Base-by-base conservation (phyloP, 2,329 filamentous ascomycete genomes). In the Pseudodiploospora longispora region DNA sequence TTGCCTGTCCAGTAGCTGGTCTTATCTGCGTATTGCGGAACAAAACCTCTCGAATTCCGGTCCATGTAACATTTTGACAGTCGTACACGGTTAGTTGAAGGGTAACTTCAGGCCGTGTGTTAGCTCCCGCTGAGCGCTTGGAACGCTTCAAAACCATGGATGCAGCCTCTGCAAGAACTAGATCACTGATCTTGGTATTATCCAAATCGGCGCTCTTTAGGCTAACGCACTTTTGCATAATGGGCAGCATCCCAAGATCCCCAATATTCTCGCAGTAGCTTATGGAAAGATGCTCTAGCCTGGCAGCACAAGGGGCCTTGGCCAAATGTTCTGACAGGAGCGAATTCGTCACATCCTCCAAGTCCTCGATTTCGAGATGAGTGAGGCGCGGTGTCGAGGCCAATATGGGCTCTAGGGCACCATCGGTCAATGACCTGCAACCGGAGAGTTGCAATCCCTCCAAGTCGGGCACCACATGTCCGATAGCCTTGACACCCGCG, bases 61-160 rank as follows among this genome's bases (percentile, higher is more conserved):
- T 86, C 91, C 91, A 97, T 1, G 88, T 95, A 3, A 97, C 81
- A 55, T 91, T 87, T 52, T 83, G 80, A 61, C 91, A 97, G 66
- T 98, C 93, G 60, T 93, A 98, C 6, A 91, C 82, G 1, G 90
- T 83, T 51, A 97, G 69, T 36, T 78, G 78, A 2, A 97, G 71
- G 6, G 86, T 85, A 10, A 85, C 61, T 33, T 64, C 63, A 3
- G 82, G 81, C 4, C 63, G 53, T 5, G 62, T 55, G 41, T 60
- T 54, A 29, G 61, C 58, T 41, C 62, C 59, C 7, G 64, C 64
- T n/a, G 67, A 66, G 37, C 66, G 68, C 41, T 59, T 55, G 2
- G 71, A 64, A 71, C 88, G 84, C 42, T 72, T 71, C 44, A 82
- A 80, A 10, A 95, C 78, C 69, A 87, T 85, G n/a, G 78, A 71